Percentiles rank a stretch among this genome's conserved stretches.
Evolutionary conservation across 176 grass and related monocot species (phyloP).

Genomic region (Avena insularis): DNA sequence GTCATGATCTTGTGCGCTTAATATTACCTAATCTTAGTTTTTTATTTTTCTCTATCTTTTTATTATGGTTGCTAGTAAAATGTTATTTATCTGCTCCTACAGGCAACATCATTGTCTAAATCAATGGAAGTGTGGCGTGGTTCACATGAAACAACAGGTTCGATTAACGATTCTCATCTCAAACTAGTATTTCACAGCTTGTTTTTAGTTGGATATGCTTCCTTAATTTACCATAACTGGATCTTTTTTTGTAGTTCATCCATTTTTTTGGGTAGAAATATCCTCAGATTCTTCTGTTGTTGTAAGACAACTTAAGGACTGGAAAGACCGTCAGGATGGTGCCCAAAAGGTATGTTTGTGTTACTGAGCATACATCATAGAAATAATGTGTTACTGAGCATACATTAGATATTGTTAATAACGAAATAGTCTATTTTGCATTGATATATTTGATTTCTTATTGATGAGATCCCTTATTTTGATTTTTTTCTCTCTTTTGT

Average conservation of each 20-base stretch:
- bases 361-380: neutral
- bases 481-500: neutral
- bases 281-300: conserved; percentile 51
- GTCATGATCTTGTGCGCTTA: conserved; percentile 37
- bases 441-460: neutral
- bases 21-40: conserved; percentile 23
- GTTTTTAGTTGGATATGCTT: conserved; percentile 21
- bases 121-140: conserved; percentile 68
- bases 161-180: conserved; percentile 24
- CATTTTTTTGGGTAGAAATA: conserved; percentile 82
- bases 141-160: conserved; percentile 82
- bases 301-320: conserved; percentile 80
- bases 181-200: neutral
- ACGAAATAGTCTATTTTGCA: too few species aligned
- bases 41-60: conserved; percentile 13
- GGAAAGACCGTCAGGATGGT: conserved; percentile 55
- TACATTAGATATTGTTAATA: too few species aligned
- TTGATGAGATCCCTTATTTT: conserved; percentile 10
- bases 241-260: conserved; percentile 53
- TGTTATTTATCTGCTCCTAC: conserved; percentile 16
- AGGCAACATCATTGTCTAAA: conserved; percentile 64
- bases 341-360: conserved; percentile 61
- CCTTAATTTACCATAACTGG: conserved; percentile 2
- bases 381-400: too few species aligned
- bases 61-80: conserved; percentile 4